phyloP scores from a whole-genome alignment of 1,139 yeast genomes.

The Suhomyces panamericanus region DNA sequence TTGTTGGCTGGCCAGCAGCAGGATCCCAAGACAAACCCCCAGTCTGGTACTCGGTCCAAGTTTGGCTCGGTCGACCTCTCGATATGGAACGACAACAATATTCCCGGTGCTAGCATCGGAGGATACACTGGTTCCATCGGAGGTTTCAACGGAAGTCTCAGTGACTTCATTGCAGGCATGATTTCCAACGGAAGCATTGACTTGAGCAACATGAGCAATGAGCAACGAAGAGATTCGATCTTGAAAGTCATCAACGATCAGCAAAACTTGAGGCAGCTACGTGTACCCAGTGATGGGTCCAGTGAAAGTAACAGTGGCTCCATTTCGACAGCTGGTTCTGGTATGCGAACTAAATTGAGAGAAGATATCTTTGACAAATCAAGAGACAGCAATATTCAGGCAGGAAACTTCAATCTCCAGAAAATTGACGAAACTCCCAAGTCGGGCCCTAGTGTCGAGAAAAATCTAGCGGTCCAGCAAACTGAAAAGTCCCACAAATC shows the following conservation, averaged over 20 bases:
- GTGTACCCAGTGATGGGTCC: conserved; percentile 16
- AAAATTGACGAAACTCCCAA: not conserved
- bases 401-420: not conserved
- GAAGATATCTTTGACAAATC: conserved; percentile 46
- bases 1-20: conserved; percentile 29
- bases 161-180: conserved; percentile 38
- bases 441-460: not conserved
- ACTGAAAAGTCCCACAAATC: conserved; percentile 22
- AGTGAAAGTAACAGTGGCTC: conserved; percentile 5
- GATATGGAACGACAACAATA: conserved; percentile 20
- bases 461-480: conserved; percentile 15
- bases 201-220: conserved; percentile 42
- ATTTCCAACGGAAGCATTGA: conserved; percentile 43
- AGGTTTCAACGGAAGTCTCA: conserved; percentile 37
- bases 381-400: conserved; percentile 4
- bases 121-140: conserved; percentile 30
- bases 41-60: conserved; percentile 19
- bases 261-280: conserved; percentile 21
- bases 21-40: conserved; percentile 12
- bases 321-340: conserved; percentile 6
- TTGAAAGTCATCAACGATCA: conserved; percentile 40
- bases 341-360: conserved; percentile 25
- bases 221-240: conserved; percentile 46
- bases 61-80: conserved; percentile 34
- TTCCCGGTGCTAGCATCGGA: conserved; percentile 10